Evolutionary conservation across 306 rosid species (phyloP), one percentile per base, ranked within the genome.

Genomic region (Prunus salicina): DNA sequence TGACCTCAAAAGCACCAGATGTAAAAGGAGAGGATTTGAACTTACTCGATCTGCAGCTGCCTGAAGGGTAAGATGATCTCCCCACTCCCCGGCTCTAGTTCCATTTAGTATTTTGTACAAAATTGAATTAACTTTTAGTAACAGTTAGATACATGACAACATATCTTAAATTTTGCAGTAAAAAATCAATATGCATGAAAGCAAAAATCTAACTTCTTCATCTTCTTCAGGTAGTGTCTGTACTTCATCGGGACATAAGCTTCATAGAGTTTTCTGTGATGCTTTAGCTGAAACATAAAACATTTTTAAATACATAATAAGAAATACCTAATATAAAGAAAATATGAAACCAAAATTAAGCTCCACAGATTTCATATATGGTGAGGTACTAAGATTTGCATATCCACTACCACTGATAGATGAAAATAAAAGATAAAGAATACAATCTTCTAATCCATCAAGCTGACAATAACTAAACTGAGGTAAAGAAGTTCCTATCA

Each of bases 51-150:
- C 99, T 10, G 99, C 98, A 45, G 97, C 98, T 25, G 99, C 99
- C 80, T 96, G 99, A 41, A 96, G 84, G 34, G 98, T 92, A 80
- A 96, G 70, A 88, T 96, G 99, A 88, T 96, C 99, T 84, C 99
- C 99, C 99, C 99, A 96, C 79, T 96, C 99, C 66, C 98, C 99
- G 55, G 93, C 71, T 87, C 99, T 96, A 86, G 86, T 67, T 78
- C 49, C 71, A 85, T 68, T 71, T 64, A 75, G 83, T 20, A 3
- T 64, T 67, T 27, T 7, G 80, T 51, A 65, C 43, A 75, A 84
- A 51, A 80, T 32, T 5, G 22, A 78, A 83, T 83, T 74, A 82
- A 79, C 45, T 52, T 65, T 81, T 73, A 79, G 67, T 38, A 68
- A 76, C 72, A 60, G 77, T n/a, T 73, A 57, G 50, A 73, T 63